Evolutionary conservation across 305 asterid species (phyloP).

Genomic region (Rubia peregrina): DNA sequence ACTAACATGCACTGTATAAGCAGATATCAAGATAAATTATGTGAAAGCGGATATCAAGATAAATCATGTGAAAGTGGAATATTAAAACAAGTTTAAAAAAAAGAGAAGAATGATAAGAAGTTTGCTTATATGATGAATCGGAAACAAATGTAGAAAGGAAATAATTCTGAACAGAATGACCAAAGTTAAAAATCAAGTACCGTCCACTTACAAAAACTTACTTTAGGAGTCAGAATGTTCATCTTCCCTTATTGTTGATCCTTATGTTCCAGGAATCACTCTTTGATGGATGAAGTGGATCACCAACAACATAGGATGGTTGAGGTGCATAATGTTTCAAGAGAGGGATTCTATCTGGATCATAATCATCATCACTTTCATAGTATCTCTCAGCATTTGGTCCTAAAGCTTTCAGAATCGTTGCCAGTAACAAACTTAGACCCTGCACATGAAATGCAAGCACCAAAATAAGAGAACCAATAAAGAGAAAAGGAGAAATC

Average conservation of each 20-base stretch:
- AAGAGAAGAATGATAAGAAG: not conserved
- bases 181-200: not conserved
- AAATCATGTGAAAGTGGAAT: not conserved
- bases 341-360: conserved; percentile 75
- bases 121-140: not conserved
- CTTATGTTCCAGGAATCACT: conserved; percentile 60
- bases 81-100: not conserved
- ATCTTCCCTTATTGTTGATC: conserved; percentile 63
- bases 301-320: conserved; percentile 48
- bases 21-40: not conserved
- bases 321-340: conserved; percentile 71
- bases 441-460: conserved; percentile 47
- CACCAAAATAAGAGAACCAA: not conserved
- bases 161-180: not conserved
- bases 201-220: not conserved
- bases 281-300: conserved; percentile 48
- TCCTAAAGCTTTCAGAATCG: conserved; percentile 84
- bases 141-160: not conserved
- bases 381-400: conserved; percentile 67
- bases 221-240: not conserved
- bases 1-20: not conserved
- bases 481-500: not conserved
- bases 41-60: not conserved
- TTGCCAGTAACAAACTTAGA: conserved; percentile 56
- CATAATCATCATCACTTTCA: conserved; percentile 87